Base-by-base conservation (phyloP, 179 eudicot genomes). In the Carnegiea gigantea region DNA sequence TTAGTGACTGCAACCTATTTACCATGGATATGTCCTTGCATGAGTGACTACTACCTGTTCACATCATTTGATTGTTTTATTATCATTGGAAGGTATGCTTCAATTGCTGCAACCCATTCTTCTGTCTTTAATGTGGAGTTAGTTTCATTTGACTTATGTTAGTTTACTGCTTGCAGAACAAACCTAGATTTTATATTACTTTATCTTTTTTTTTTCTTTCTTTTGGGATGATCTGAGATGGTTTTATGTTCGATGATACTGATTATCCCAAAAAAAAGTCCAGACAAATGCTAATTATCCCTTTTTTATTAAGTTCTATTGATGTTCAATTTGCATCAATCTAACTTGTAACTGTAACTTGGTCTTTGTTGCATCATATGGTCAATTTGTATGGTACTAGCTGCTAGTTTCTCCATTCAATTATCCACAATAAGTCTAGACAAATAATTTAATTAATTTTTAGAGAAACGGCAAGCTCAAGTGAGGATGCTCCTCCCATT, bases 361-460 rank as follows among this genome's bases (percentile, higher is more conserved):
- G 38, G 5, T 76, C 30, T 1, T 76, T 59, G 15, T 57, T 57
- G 30, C 46, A 57, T 76, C 30, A 57, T 67, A 33, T 76, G 70
- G 33, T 76, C 48, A 28, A 75, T 53, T 24, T 76, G 9, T 62
- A 30, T 64, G 78, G 71, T 81, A 59, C 30, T 18, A 73, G 24
- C 38, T 84, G 54, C 73, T 82, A 71, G 30, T 28, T 28, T 28
- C 30, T 28, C 30, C 30, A 28, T 28, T 28, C 30, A 28, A 28
- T 28, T 28, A 28, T 28, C 30, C 30, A 28, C 30, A 28, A 28
- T 28, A 28, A 28, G 30, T 28, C 1, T 28, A 1, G 30, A 28
- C 30, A 28, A 28, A 28, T 28, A 28, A 28, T 28, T 28, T 28
- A 28, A 28, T 28, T 28, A 28, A 28, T 28, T 28, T 28, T 28